Base-by-base conservation (phyloP, 140 eudicot genomes). In the Cichorium intybus region DNA sequence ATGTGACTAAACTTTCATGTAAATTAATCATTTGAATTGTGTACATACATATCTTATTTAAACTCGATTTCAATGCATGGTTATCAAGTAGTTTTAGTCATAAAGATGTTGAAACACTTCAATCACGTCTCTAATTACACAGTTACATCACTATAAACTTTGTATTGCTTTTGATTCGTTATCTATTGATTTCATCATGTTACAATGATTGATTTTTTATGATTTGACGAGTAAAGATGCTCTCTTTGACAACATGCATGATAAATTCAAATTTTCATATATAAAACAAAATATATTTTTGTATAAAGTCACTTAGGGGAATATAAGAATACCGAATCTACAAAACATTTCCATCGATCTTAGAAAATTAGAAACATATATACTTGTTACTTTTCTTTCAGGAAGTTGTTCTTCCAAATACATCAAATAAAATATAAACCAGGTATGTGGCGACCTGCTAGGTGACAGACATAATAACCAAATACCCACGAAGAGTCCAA, bases 11-110 rank as follows among this genome's bases (percentile, higher is more conserved):
- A 62, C 15, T 53, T 53, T 53, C 49, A 52, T 71, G 77, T 71
- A 71, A 57, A 66, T 66, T n/a, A n/a, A n/a, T 73, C 55, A 18
- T 56, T 73, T 56, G 31, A 49, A 57, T 66, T 66, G 41, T 74
- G 79, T 74, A 74, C 69, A 74, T 74, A 74, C 69, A 74, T 66
- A 66, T 66, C 45, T 58, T 37, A 74, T 58, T 26, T 45, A 35
- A 35, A 18, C 62, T 15, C 35, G 14, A 6, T 60, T 48, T 18
- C 12, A 22, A 41, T 15, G 53, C 23, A 21, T 60, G 49, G 45
- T 60, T 60, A 60, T 24, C 12, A 56, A 56, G 1, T 56, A 56
- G 17, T 60, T 14, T 14, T 22, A 39, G n/a, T 41, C 66, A 23
- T 29, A 1, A 43, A 24, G n/a, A 41, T 62, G 16, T 43, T 59